Evolutionary conservation across 1,284 basidiomycete species (phyloP), one percentile per base, ranked within the genome.

Genomic region (Austroboletus olivaceoglutinosus): DNA sequence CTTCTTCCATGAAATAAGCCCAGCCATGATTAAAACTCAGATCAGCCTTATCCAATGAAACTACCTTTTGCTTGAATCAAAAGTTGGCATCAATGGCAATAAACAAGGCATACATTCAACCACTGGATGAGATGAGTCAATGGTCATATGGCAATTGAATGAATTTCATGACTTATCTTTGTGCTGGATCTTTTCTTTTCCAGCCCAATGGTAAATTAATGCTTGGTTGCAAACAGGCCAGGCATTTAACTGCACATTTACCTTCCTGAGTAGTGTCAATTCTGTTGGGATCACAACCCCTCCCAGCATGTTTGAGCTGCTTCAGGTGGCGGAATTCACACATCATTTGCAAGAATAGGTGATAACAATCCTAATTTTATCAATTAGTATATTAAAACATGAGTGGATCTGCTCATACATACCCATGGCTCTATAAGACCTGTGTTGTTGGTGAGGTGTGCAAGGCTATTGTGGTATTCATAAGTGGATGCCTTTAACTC

Each of bases 251-350:
- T 0, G 8, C 8, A 19, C 49, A 54, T 2, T 45, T 8, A 0
- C 49, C 52, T 22, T 36, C 37, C 6, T 33, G 10, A 1, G 44
- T 50, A 5, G 8, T 1, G 1, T 50, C 36, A 1, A 33, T 8
- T 1, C 48, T 34, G 1, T 4, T 3, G 1, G 47, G 27, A 18
- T 39, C 36, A 18, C 50, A 43, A 3, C 43, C 44, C 0, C 82
- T 82, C 85, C 83, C 82, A 85, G 86, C 83, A 83, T 81, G 81
- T 83, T 43, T 43, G 3, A 43, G 18, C 18, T 15, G 13, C 18
- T 43, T 43, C 1, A 43, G n/a, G 19, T 43, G 9, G 5, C 29
- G 18, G 27, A 27, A 43, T 21, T 31, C 29, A 16, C 8, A n/a
- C 2, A 16, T 16, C 41, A 43, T 43, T 2, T 27, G 9, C 19